Conservation (phyloP, 176 grass and related monocot species). For the Thinopyrum elongatum region DNA sequence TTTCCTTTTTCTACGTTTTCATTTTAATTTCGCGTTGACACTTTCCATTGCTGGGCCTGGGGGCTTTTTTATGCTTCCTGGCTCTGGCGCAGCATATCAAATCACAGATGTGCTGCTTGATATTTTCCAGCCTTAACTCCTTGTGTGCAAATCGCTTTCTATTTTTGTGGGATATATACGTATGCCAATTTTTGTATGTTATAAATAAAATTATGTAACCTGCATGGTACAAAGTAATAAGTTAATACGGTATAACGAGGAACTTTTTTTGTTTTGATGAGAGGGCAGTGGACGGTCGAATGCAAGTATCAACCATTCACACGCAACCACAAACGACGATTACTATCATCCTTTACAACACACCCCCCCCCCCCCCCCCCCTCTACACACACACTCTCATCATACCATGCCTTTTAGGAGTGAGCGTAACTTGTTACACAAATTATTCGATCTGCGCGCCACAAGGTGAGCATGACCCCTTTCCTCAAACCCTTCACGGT, state of each 20-base stretch:
- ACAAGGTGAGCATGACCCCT: not conserved
- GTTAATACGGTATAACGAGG: not conserved
- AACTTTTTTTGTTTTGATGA: too few species aligned
- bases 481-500: not conserved
- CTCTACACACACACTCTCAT: not conserved
- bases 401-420: too few species aligned
- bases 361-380: too few species aligned
- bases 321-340: too few species aligned
- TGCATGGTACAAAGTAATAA: not conserved
- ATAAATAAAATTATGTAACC: not conserved
- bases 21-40: constrained; percentile 17
- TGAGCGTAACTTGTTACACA: not conserved
- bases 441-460: not conserved
- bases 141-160: constrained; percentile 29
- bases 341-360: not conserved
- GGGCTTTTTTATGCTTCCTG: not conserved
- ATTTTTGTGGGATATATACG: constrained; percentile 1
- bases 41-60: constrained; percentile 23
- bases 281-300: not conserved
- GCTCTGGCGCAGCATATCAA: constrained; percentile 21
- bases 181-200: not conserved
- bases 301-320: not conserved
- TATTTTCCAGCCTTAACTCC: constrained; percentile 29
- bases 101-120: constrained; percentile 24
- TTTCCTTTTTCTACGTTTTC: not conserved